Conservation (phyloP, 2,329 filamentous ascomycete species). For the Incumbomyces lentus region DNA sequence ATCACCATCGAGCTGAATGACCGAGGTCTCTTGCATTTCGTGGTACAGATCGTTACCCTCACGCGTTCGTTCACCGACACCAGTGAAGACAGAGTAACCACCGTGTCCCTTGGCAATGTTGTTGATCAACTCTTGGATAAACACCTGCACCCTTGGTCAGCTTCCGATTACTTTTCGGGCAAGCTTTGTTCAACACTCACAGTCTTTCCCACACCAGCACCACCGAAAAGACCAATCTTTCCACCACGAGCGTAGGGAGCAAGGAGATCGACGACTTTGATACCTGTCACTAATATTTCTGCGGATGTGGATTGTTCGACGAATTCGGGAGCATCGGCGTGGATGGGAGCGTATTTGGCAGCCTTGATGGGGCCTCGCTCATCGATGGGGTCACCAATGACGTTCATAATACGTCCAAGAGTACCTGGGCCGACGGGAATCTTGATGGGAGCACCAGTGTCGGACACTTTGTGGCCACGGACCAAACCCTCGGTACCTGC, state of each 20-base stretch:
- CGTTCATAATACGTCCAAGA: conserved; percentile 99
- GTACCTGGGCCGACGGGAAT: conserved; percentile 89
- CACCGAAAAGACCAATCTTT: conserved; percentile 99
- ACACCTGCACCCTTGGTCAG: conserved; percentile 29
- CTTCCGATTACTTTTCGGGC: not conserved
- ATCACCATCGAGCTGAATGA: conserved; percentile 98
- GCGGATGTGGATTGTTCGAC: conserved; percentile 90
- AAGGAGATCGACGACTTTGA: conserved; percentile 99
- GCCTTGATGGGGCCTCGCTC: conserved; percentile 97
- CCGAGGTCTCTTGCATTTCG: conserved; percentile 99
- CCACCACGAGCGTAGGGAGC: conserved; percentile 99
- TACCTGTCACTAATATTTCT: conserved; percentile 96
- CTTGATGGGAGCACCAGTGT: conserved; percentile 91
- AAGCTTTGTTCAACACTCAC: conserved; percentile 41
- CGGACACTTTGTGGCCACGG: conserved; percentile 72
- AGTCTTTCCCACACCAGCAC: conserved; percentile 99
- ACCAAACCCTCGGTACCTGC: conserved; percentile 98
- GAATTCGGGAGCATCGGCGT: conserved; percentile 88
- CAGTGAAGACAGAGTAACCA: conserved; percentile 99
- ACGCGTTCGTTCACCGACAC: conserved; percentile 99
- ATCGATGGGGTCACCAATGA: conserved; percentile 99
- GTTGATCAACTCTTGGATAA: conserved; percentile 99
- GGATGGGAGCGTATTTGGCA: conserved; percentile 77
- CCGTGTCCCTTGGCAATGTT: conserved; percentile 99
- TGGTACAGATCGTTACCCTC: conserved; percentile 99